Evolutionary conservation across 73 alveolate species (phyloP).

Genomic region (Paramecium primaurelia): DNA sequence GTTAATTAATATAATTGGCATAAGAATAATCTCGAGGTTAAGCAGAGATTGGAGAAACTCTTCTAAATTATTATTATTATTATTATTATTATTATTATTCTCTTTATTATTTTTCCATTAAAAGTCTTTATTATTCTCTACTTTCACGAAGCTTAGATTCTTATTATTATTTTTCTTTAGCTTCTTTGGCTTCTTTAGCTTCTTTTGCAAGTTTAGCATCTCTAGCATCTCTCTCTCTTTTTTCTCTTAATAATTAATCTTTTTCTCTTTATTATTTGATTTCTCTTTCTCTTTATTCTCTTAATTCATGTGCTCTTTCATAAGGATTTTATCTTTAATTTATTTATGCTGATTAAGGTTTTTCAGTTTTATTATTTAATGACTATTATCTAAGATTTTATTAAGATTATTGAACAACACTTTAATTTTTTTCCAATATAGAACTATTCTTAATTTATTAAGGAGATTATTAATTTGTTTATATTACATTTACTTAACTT

Average conservation of each 20-base stretch:
- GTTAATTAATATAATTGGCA: not conserved
- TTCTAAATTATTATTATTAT: not conserved
- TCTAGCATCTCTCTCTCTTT: conserved; percentile 1
- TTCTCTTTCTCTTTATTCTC: not conserved
- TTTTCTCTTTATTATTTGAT: not conserved
- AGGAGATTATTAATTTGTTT: not conserved
- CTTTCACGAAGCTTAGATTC: not conserved
- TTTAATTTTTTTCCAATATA: not conserved
- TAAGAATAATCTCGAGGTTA: not conserved
- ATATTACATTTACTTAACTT: not conserved
- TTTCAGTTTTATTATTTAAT: not conserved
- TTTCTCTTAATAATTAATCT: not conserved
- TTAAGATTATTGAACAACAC: not conserved
- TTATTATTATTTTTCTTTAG: not conserved
- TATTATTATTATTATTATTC: not conserved
- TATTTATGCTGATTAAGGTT: not conserved
- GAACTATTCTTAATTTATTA: not conserved
- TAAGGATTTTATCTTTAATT: not conserved
- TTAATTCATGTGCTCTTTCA: not conserved
- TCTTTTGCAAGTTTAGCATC: not conserved
- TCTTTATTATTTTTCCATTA: not conserved
- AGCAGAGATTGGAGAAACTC: not conserved
- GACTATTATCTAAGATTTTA: not conserved
- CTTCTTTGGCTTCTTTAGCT: not conserved
- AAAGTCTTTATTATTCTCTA: not conserved